A percentile compares a stretch with the other conserved stretches of the same genome.
phyloP scores from a whole-genome alignment of 1,284 basidiomycete genomes.

The Tilletia caries region DNA sequence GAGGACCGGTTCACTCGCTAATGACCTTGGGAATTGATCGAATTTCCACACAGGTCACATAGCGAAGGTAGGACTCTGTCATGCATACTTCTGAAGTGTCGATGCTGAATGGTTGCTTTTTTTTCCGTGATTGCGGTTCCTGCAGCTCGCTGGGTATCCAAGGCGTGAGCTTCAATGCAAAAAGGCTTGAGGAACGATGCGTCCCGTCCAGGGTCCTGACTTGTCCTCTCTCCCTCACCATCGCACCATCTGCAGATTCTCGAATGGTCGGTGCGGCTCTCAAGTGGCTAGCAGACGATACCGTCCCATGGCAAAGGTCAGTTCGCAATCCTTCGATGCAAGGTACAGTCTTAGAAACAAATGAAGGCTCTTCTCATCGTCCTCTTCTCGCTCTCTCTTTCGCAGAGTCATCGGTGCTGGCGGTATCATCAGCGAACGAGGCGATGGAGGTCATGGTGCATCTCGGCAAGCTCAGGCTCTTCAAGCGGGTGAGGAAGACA shows the following conservation, averaged over 20 bases:
- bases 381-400: constrained; percentile 26
- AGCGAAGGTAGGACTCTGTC: constrained; percentile 25
- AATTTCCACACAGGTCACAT: constrained; percentile 34
- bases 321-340: too few relatives aligned
- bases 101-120: too few relatives aligned
- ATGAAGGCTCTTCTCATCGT: constrained; percentile 23
- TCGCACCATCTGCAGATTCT: constrained; percentile 24
- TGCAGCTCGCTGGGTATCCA: constrained; percentile 38
- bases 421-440: constrained; percentile 48
- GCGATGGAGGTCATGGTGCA: constrained; percentile 46
- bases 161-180: constrained; percentile 16
- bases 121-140: background rate
- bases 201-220: background rate
- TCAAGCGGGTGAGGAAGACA: constrained; percentile 17
- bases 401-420: constrained; percentile 42
- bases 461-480: constrained; percentile 38
- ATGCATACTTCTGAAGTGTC: too few relatives aligned
- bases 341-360: too few relatives aligned
- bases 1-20: too few relatives aligned
- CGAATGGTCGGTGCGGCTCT: constrained; percentile 47
- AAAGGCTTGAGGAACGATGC: background rate
- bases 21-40: too few relatives aligned
- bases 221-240: background rate
- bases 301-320: constrained; percentile 11
- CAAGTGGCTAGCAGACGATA: constrained; percentile 21